These are phyloP conservation scores for Brasilioporus rufonigricans DNA, from an alignment of 768 basidiomycete species.

Conservation along the genomic window DNA sequence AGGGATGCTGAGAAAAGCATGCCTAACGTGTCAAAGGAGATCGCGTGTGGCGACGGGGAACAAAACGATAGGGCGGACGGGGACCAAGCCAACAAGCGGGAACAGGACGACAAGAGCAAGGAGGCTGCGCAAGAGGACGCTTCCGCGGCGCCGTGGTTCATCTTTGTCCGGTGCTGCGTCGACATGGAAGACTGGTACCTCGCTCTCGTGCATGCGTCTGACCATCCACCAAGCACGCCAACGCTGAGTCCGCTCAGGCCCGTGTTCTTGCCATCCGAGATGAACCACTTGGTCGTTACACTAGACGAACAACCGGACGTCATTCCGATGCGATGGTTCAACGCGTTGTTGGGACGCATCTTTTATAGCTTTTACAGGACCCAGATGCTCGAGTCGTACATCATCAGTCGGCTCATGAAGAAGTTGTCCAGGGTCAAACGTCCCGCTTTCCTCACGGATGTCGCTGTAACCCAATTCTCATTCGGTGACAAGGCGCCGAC, in stretches of 20 bases:
- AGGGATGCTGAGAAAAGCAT: conserved; percentile 34
- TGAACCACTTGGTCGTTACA: conserved; percentile 77
- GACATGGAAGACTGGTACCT: conserved; percentile 99
- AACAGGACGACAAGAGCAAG: conserved; percentile 35
- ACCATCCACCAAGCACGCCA: conserved; percentile 59
- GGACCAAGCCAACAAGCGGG: conserved; percentile 26
- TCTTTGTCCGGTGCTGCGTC: conserved; percentile 83
- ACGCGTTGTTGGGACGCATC: conserved; percentile 87
- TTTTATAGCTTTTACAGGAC: conserved; percentile 94
- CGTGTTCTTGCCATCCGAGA: conserved; percentile 75
- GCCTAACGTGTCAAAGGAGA: conserved; percentile 55
- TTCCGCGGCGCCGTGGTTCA: conserved; percentile 78
- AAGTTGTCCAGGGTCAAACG: conserved; percentile 91
- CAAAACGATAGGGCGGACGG: conserved; percentile 29
- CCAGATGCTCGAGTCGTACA: conserved; percentile 73
- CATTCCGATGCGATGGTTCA: conserved; percentile 97
- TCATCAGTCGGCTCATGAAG: conserved; percentile 88
- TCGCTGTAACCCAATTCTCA: conserved; percentile 85
- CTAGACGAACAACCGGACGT: conserved; percentile 94
- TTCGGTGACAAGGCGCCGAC: conserved; percentile 83
- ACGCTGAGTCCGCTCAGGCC: conserved; percentile 56
- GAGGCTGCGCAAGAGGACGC: conserved; percentile 49
- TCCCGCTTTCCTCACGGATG: conserved; percentile 80
- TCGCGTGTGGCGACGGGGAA: conserved; percentile 34
- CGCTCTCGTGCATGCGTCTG: conserved; percentile 71